Conservation (phyloP, 768 basidiomycete species). For the Lentinula lateritia region DNA sequence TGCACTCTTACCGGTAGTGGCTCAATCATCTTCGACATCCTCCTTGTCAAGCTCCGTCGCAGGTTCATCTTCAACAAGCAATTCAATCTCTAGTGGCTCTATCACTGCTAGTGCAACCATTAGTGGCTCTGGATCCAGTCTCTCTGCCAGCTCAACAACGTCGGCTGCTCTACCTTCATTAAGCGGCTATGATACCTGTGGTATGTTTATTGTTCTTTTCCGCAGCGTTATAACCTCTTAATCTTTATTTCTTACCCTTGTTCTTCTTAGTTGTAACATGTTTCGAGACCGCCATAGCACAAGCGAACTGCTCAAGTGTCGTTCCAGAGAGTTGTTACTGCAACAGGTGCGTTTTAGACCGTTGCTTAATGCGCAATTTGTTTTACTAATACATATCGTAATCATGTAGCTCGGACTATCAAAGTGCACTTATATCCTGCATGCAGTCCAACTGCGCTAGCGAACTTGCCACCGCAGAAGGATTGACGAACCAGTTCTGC, state of each 20-base stretch:
- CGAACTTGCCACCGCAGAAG: neutral
- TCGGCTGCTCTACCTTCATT: neutral
- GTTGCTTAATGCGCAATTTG: too few species aligned
- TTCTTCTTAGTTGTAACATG: neutral
- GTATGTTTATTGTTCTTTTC: neutral
- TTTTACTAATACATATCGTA: neutral
- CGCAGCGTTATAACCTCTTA: neutral
- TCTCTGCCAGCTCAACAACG: neutral
- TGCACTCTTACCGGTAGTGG: neutral
- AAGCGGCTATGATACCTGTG: neutral
- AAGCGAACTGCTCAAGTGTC: neutral
- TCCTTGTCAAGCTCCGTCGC: neutral
- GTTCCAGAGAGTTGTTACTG: slow-evolving; percentile 2
- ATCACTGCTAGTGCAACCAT: neutral
- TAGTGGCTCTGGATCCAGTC: neutral
- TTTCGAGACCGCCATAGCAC: neutral
- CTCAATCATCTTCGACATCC: neutral
- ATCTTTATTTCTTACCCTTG: neutral
- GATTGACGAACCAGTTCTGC: slow-evolving; percentile 1
- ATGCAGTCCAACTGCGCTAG: neutral
- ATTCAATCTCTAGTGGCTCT: neutral
- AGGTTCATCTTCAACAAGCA: neutral
- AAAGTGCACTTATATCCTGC: neutral
- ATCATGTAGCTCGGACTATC: neutral
- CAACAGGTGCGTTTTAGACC: neutral